phyloP scores from a whole-genome alignment of 1,284 basidiomycete genomes.

The Naganishia sp. region DNA sequence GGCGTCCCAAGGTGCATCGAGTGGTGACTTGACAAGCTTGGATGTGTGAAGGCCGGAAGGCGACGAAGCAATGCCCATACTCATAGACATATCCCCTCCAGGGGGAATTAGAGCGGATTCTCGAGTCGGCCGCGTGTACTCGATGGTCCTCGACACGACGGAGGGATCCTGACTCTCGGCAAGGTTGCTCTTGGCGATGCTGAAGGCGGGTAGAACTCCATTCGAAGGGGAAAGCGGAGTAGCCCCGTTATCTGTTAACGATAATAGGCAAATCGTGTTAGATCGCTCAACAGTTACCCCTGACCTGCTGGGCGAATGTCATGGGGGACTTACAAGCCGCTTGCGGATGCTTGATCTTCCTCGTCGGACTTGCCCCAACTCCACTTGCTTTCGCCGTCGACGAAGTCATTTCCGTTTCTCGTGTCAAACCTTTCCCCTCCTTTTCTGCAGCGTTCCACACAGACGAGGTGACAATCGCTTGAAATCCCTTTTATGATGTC shows the following conservation, averaged over 20 bases:
- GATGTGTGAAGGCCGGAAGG: neutral
- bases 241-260: constrained; percentile 49
- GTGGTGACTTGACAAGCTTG: constrained; percentile 9
- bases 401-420: constrained; percentile 13
- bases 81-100: constrained; percentile 49
- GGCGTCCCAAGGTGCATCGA: constrained; percentile 27
- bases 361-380: constrained; percentile 25
- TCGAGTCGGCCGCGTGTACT: constrained; percentile 51
- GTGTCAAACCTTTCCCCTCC: neutral
- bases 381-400: constrained; percentile 19
- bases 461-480: neutral
- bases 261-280: neutral
- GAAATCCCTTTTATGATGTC: constrained; percentile 4
- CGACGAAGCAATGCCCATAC: constrained; percentile 39
- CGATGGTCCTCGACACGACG: constrained; percentile 42
- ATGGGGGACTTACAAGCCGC: constrained; percentile 44
- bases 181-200: constrained; percentile 2
- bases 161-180: constrained; percentile 22
- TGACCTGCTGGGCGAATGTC: neutral
- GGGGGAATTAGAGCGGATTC: constrained; percentile 47
- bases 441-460: constrained; percentile 2
- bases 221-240: constrained; percentile 43
- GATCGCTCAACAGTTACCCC: neutral
- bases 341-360: constrained; percentile 52
- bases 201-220: constrained; percentile 2